Conservation (phyloP, 2,329 filamentous ascomycete species). For the Neophaeococcomyces mojaviensis region DNA sequence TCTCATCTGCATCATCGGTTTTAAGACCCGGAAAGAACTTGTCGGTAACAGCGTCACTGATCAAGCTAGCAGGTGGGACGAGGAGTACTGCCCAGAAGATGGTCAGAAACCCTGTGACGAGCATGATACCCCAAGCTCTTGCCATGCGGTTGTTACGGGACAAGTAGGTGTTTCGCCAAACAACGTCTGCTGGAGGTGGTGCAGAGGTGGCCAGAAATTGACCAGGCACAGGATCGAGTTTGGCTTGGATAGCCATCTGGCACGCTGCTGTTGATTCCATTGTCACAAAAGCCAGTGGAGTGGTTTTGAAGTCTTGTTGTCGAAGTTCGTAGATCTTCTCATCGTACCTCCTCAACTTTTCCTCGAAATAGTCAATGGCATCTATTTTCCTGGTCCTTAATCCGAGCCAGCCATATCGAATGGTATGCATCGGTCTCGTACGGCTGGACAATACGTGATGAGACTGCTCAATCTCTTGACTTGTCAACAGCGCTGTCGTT, state of each 20-base stretch:
- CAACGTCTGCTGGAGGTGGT: slow-evolving; percentile 82
- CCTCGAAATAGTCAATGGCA: slow-evolving; percentile 89
- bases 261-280: slow-evolving; percentile 90
- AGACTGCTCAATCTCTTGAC: slow-evolving; percentile 28
- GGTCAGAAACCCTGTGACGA: slow-evolving; percentile 73
- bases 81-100: slow-evolving; percentile 83
- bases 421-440: slow-evolving; percentile 58
- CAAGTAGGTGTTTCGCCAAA: slow-evolving; percentile 90
- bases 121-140: slow-evolving; percentile 75
- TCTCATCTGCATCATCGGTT: slow-evolving; percentile 54
- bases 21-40: slow-evolving; percentile 61
- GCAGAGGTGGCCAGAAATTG: slow-evolving; percentile 78
- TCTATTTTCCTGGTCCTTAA: slow-evolving; percentile 68
- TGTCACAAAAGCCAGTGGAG: slow-evolving; percentile 85
- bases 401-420: slow-evolving; percentile 72
- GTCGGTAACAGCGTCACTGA: slow-evolving; percentile 74
- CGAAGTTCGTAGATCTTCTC: slow-evolving; percentile 64
- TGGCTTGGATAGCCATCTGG: slow-evolving; percentile 93
- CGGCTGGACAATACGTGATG: slow-evolving; percentile 40
- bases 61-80: slow-evolving; percentile 65
- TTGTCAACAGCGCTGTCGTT: slow-evolving; percentile 51
- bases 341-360: slow-evolving; percentile 71
- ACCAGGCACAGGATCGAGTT: slow-evolving; percentile 82
- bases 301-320: slow-evolving; percentile 67
- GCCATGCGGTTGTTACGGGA: slow-evolving; percentile 65